Evolutionary conservation across 2,329 filamentous ascomycete species (phyloP).

Genomic region (Penicillium hordei): DNA sequence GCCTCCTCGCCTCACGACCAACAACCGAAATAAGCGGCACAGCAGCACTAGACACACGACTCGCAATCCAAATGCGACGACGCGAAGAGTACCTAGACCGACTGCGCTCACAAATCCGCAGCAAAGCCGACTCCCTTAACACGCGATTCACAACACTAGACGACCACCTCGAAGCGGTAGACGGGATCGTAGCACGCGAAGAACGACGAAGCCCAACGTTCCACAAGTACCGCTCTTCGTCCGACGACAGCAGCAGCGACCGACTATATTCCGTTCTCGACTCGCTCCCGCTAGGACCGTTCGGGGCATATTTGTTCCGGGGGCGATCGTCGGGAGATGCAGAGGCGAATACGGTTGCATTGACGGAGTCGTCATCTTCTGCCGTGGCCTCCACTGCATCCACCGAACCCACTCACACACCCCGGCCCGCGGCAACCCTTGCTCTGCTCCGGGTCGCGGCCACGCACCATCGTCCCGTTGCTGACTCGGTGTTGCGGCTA

Average conservation of each 20-base stretch:
- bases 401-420: neutral
- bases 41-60: constrained; percentile 28
- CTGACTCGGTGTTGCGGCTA: constrained; percentile 27
- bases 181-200: constrained; percentile 30
- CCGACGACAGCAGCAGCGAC: constrained; percentile 1
- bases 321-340: constrained; percentile 12
- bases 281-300: constrained; percentile 13
- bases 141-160: constrained; percentile 34
- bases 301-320: constrained; percentile 8
- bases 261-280: constrained; percentile 14
- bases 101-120: constrained; percentile 33
- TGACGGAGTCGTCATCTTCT: constrained; percentile 11
- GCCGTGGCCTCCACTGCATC: constrained; percentile 3
- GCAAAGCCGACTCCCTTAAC: constrained; percentile 33
- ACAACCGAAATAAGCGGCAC: constrained; percentile 12
- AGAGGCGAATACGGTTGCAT: neutral
- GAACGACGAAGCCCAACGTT: constrained; percentile 11
- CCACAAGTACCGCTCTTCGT: neutral
- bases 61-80: constrained; percentile 32
- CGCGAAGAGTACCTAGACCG: constrained; percentile 37
- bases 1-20: constrained; percentile 29
- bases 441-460: constrained; percentile 27
- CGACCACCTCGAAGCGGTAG: constrained; percentile 38
- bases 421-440: constrained; percentile 16
- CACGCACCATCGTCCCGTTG: constrained; percentile 30